These are phyloP conservation scores for Leishmania major DNA, from an alignment of 208 protist genomes.

Conservation along the genomic window DNA sequence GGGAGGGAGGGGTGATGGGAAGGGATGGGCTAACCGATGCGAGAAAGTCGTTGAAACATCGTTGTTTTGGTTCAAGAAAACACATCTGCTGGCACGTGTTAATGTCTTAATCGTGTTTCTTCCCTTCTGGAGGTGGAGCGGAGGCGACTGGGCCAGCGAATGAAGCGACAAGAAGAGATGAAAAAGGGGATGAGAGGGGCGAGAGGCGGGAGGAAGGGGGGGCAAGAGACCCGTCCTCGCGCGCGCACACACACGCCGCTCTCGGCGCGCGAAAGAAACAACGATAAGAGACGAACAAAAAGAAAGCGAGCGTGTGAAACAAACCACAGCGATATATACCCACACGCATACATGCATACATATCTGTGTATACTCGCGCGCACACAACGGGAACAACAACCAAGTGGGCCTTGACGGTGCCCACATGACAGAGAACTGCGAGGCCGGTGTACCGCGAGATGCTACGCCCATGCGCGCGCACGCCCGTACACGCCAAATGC, in stretches of 20 bases:
- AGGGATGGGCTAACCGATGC: neutral
- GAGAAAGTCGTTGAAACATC: neutral
- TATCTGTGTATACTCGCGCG: neutral
- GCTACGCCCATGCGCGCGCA: neutral
- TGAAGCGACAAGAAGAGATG: neutral
- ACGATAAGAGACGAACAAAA: too few relatives aligned
- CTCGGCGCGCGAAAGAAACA: too few relatives aligned
- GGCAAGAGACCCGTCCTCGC: neutral
- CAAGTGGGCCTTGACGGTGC: neutral
- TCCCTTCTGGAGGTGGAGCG: neutral
- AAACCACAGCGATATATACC: too few relatives aligned
- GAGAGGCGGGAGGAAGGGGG: neutral
- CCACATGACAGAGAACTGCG: neutral
- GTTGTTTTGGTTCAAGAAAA: neutral
- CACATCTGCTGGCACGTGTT: neutral
- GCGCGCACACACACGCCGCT: neutral
- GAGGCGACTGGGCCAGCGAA: neutral
- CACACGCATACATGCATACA: too few relatives aligned
- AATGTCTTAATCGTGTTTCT: neutral
- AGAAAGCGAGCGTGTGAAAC: too few relatives aligned
- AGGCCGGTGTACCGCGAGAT: neutral
- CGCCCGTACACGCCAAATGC: neutral
- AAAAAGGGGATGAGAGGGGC: neutral
- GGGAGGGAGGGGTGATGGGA: neutral
- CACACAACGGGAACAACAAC: neutral